phyloP scores from a whole-genome alignment of 23 red algal genomes.

The Gracilariopsis chorda region DNA sequence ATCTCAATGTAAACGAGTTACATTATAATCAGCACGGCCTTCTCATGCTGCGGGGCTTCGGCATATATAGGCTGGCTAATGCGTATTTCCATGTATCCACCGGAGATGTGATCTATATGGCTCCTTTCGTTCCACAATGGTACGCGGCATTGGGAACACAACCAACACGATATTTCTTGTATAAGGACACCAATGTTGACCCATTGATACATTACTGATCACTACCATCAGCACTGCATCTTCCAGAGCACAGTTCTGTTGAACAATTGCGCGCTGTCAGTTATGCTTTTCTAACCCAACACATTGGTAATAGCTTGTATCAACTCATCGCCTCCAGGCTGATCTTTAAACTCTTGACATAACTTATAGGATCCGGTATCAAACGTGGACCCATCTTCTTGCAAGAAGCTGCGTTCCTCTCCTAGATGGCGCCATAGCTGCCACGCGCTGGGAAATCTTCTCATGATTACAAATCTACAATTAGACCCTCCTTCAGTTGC shows the following conservation, averaged over 20 bases:
- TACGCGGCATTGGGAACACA: constrained; percentile 59
- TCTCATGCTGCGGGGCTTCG: constrained; percentile 58
- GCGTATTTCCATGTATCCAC: constrained; percentile 57
- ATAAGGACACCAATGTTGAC: constrained; percentile 76
- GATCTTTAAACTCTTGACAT: constrained; percentile 27
- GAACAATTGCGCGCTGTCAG: too few species aligned
- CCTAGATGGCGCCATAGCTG: constrained; percentile 20
- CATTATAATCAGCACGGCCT: constrained; percentile 85
- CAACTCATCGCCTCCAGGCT: neutral
- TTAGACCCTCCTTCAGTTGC: neutral
- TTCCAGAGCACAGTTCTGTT: too few species aligned
- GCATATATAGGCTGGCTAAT: constrained; percentile 60
- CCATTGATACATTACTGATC: neutral
- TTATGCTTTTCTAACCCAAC: too few species aligned
- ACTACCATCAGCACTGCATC: too few species aligned
- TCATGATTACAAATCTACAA: constrained; percentile 27
- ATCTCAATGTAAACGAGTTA: constrained; percentile 66
- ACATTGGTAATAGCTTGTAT: constrained; percentile 4
- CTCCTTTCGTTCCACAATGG: constrained; percentile 74
- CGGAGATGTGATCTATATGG: constrained; percentile 78
- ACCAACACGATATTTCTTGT: constrained; percentile 58
- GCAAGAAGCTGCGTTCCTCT: neutral
- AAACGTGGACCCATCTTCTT: neutral
- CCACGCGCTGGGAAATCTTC: constrained; percentile 16
- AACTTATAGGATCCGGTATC: neutral